Percentiles rank a stretch among this genome's conserved stretches.
phyloP scores from a whole-genome alignment of 345 rosid species.

The Linum trigynum region DNA sequence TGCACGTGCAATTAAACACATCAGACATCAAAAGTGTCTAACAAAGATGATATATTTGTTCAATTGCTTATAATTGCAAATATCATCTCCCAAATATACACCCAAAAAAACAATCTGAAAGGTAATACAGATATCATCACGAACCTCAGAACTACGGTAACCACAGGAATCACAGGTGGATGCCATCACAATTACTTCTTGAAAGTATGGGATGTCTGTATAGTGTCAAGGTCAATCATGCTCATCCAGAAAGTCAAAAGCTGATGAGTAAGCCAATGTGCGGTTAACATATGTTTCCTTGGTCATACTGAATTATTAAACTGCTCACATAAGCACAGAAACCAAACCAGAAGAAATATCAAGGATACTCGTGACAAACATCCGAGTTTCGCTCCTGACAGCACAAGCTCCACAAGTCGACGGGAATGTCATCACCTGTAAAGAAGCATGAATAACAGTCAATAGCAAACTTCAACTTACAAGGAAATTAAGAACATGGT shows the following conservation, averaged over 20 bases:
- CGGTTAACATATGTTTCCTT: too few relatives aligned
- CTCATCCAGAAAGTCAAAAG: neutral
- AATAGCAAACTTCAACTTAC: neutral
- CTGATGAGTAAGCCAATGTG: too few relatives aligned
- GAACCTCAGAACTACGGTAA: conserved; percentile 91
- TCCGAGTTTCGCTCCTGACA: conserved; percentile 43
- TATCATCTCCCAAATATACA: too few relatives aligned
- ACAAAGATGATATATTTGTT: too few relatives aligned
- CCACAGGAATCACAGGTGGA: conserved; percentile 84
- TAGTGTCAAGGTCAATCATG: conserved; percentile 25
- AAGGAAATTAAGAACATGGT: neutral
- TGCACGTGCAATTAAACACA: too few relatives aligned
- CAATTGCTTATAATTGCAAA: too few relatives aligned
- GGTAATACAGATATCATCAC: conserved; percentile 12
- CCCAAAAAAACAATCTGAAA: neutral
- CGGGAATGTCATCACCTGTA: conserved; percentile 56
- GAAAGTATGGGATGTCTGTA: conserved; percentile 86
- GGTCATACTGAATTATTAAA: too few relatives aligned
- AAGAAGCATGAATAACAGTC: conserved; percentile 5
- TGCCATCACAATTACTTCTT: conserved; percentile 98
- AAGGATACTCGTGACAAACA: conserved; percentile 62
- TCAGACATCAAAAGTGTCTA: too few relatives aligned
- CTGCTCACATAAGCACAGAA: neutral
- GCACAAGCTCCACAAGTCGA: conserved; percentile 49
- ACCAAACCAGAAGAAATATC: neutral